phyloP scores from a whole-genome alignment of 257 asterid species.

The Verbena officinalis region DNA sequence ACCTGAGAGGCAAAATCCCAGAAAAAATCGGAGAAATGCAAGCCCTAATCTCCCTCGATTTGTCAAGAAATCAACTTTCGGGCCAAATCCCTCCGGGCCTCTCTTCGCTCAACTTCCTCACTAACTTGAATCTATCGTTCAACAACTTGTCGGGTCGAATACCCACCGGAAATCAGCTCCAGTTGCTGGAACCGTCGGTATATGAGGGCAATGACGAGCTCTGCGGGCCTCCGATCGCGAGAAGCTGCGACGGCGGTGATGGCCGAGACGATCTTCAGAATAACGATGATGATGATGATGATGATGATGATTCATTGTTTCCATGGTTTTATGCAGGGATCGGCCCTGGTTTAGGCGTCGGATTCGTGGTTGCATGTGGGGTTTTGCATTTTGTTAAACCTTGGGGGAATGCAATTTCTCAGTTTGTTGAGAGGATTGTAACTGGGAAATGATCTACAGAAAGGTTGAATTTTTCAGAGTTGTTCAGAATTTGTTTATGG shows the following conservation, averaged over 20 bases:
- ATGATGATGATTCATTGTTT: conserved; percentile 18
- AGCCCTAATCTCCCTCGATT: conserved; percentile 28
- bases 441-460: not conserved
- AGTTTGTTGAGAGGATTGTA: not conserved
- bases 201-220: conserved; percentile 25
- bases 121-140: conserved; percentile 24
- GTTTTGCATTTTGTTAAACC: conserved; percentile 22
- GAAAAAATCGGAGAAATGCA: conserved; percentile 16
- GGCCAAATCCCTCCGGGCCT: conserved; percentile 21
- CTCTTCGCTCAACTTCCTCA: conserved; percentile 25
- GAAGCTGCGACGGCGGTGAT: conserved; percentile 11
- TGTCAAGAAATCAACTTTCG: conserved; percentile 23
- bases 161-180: conserved; percentile 31
- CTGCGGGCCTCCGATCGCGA: conserved; percentile 18
- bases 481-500: too few species aligned
- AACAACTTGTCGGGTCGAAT: conserved; percentile 20
- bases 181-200: not conserved
- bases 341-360: conserved; percentile 30
- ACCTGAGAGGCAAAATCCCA: conserved; percentile 25
- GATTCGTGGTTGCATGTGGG: conserved; percentile 30
- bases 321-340: conserved; percentile 30
- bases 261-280: not conserved
- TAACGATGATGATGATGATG: conserved; percentile 3
- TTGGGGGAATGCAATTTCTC: conserved; percentile 16
- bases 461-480: not conserved